A percentile compares a stretch with the other conserved stretches of the same genome.
These are phyloP conservation scores for Cyclotella sp. DNA, from an alignment of 108 stramenopile genomes.

Conservation along the genomic window DNA sequence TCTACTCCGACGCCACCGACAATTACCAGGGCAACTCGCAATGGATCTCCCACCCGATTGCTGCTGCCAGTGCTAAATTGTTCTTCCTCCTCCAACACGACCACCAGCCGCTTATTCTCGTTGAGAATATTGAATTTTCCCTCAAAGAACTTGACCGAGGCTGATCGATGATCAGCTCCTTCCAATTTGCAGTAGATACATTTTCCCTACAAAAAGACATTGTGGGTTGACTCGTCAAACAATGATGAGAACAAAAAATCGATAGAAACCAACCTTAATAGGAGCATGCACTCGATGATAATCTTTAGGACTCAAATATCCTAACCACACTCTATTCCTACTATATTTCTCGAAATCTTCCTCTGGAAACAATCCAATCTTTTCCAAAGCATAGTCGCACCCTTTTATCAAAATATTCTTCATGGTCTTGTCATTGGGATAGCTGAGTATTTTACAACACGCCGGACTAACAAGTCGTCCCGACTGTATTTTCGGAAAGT, in stretches of 20 bases:
- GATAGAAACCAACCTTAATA: conserved; percentile 24
- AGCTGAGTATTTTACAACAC: conserved; percentile 40
- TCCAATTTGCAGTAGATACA: conserved; percentile 50
- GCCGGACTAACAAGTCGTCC: conserved; percentile 44
- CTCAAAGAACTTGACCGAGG: conserved; percentile 60
- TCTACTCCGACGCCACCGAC: conserved; percentile 55
- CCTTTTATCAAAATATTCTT: conserved; percentile 50
- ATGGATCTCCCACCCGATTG: conserved; percentile 1
- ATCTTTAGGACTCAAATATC: conserved; percentile 52
- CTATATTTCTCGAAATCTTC: conserved; percentile 35
- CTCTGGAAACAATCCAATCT: conserved; percentile 41
- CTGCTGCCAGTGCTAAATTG: not conserved
- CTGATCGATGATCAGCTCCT: conserved; percentile 35
- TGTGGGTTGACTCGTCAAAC: not conserved
- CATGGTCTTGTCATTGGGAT: conserved; percentile 32
- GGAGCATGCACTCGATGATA: conserved; percentile 59
- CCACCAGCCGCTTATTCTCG: conserved; percentile 51
- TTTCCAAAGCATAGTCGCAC: conserved; percentile 42
- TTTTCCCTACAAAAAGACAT: conserved; percentile 32
- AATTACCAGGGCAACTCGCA: conserved; percentile 43
- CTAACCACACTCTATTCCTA: conserved; percentile 36
- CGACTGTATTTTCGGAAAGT: conserved; percentile 28
- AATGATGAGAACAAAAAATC: not conserved
- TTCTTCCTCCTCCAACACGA: conserved; percentile 42
- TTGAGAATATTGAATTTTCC: conserved; percentile 56